Base-by-base conservation (phyloP, 73 alveolate species). In the Paraurostyla sp. region DNA sequence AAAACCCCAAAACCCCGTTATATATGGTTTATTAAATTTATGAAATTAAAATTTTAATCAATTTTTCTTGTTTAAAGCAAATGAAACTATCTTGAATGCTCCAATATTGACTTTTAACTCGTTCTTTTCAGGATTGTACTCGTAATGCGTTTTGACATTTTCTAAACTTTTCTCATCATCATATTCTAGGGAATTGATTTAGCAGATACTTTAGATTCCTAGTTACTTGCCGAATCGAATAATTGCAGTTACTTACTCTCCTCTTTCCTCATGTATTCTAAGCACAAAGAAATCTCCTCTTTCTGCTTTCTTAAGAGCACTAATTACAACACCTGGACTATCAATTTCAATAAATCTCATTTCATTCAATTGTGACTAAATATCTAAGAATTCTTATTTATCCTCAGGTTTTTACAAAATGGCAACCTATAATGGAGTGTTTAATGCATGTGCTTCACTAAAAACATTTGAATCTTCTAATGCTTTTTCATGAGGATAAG, bases 301-400 rank as follows among this genome's bases (percentile, higher is more conserved):
- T 68, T 83, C 86, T 0, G 76, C 71, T 27, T 42, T 71, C 75
- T 83, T 83, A 11, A 83, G 51, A 29, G 92, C 92, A 65, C 45
- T 60, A 30, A 83, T 51, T 0, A 30, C 60, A 11, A 60, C 85
- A 43, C 68, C 68, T 56, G 73, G 71, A 20, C n/a, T 18, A 57
- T 59, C 83, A n/a, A 81, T 58, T 0, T 81, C 81, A 59, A 81
- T 58, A 40, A 45, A 83, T 22, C 42, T 75, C 11, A 45, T 16
- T 11, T 20, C 35, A 9, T 15, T 16, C 29, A 49, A 27, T 38
- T 40, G 23, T 0, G 63, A 18, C 20, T 32, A 27, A 48, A 42
- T 16, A 48, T 83, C 92, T 45, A 2, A 22, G 40, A 25, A 27
- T 68, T 59, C 85, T 32, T 83, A 76, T 0, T 16, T 29, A 36